Conservation (phyloP, 306 rosid species). For the Pyrus communis region DNA sequence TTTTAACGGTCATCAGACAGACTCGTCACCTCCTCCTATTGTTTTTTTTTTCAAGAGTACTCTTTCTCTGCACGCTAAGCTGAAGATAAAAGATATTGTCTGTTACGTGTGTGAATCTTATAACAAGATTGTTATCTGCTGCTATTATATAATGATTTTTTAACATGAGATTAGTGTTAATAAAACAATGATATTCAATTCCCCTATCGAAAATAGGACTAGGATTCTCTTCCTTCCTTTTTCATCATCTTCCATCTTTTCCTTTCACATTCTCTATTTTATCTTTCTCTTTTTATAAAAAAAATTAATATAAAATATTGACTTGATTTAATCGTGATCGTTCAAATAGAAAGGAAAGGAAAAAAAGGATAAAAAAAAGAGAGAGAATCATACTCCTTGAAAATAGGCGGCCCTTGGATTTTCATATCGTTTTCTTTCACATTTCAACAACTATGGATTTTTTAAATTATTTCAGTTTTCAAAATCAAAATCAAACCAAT, state of each 20-base stretch:
- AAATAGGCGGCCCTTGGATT: background rate
- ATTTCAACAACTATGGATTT: no score
- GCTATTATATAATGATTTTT: background rate
- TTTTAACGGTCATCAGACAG: background rate
- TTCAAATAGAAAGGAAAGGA: no score
- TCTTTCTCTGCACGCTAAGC: conserved; percentile 8
- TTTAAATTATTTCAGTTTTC: no score
- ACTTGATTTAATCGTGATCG: no score
- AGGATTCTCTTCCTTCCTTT: no score
- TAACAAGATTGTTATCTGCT: background rate
- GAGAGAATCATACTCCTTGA: background rate
- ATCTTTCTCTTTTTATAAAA: no score
- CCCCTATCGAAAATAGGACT: background rate
- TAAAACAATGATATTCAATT: background rate
- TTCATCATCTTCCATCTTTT: no score
- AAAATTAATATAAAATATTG: no score
- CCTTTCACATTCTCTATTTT: no score
- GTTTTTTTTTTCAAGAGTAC: background rate
- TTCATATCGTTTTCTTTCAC: background rate
- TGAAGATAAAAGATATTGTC: background rate
- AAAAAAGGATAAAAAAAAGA: no score
- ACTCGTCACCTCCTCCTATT: background rate
- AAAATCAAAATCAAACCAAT: no score
- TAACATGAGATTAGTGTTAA: background rate
- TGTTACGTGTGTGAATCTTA: conserved; percentile 1